Evolutionary conservation across 202 grass and related monocot genomes (phyloP), one percentile per base, ranked within the genome.

Genomic region (Brachypodium distachyon): DNA sequence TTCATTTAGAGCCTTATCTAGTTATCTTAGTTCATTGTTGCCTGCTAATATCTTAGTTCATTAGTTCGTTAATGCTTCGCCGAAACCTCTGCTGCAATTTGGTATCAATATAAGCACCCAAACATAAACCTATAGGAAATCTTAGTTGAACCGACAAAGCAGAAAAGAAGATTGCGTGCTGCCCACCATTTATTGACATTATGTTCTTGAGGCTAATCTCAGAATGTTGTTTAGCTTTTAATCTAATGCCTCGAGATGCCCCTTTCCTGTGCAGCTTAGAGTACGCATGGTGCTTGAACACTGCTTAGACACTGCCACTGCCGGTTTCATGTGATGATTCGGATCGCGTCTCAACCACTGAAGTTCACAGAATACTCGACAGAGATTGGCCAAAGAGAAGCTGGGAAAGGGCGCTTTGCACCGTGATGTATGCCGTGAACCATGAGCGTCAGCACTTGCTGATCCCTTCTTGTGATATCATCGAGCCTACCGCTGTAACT

Each of bases 211-310:
- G 78, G 42, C 50, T 64, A 6, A 37, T n/a, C 26, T 54, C 7
- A 19, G 29, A 28, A 39, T 10, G 38, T 58, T 67, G 8, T 53
- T 59, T 43, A 39, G 28, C 58, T 8, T 50, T 52, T 17, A n/a
- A 57, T 36, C 77, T 78, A 29, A 67, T 29, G 41, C 22, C 32
- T 34, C 34, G 25, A 44, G 44, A 16, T 9, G 31, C 39, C 22
- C 10, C 36, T 29, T 27, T 33, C 18, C 66, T 83, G 14, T 88
- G 70, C 92, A 99, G 96, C 96, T 99, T 73, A 87, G 96, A 46
- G 89, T 91, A 49, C 82, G 89, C 9, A 99, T 83, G 87, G 83
- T 92, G 72, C 96, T 99, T 72, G 92, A 99, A 80, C 85, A 96
- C 46, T 96, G 89, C 38, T 38, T 82, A 25, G 96, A 93, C 74